Conservation (phyloP, 2,329 filamentous ascomycete genomes). For the Davidsoniella australis region DNA sequence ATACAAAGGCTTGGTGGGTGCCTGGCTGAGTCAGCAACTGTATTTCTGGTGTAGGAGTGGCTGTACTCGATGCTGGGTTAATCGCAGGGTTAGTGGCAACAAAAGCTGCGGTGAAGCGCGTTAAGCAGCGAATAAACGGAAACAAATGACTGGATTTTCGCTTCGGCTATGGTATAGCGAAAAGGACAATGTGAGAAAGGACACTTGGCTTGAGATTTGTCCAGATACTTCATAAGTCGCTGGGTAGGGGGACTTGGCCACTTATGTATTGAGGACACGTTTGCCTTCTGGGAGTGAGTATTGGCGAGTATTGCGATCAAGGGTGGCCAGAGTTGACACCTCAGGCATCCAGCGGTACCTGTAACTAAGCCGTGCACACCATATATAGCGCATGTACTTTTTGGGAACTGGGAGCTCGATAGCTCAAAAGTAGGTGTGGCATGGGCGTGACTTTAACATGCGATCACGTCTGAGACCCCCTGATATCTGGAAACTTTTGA, state of each 20-base stretch:
- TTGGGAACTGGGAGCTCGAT: background rate
- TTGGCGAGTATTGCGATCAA: background rate
- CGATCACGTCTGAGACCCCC: constrained; percentile 1
- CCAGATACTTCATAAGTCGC: background rate
- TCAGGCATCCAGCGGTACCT: constrained; percentile 12
- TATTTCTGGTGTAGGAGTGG: background rate
- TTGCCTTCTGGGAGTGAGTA: constrained; percentile 8
- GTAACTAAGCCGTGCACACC: background rate
- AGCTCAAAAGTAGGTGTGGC: background rate
- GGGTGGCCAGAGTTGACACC: constrained; percentile 1
- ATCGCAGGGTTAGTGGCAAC: background rate
- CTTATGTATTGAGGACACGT: constrained; percentile 14
- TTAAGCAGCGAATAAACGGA: background rate
- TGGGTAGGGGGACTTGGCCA: constrained; percentile 7
- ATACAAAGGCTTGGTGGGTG: constrained; percentile 3
- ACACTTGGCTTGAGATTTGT: constrained; percentile 11
- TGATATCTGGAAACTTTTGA: constrained; percentile 5
- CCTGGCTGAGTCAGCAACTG: constrained; percentile 8
- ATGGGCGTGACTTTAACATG: constrained; percentile 2
- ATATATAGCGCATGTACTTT: constrained; percentile 7
- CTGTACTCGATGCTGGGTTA: constrained; percentile 4
- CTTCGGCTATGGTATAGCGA: background rate
- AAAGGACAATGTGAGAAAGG: constrained; percentile 4
- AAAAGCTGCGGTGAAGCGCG: background rate
- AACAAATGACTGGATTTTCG: background rate